A percentile compares a stretch with the other conserved stretches of the same genome.
Evolutionary conservation across 2,329 filamentous ascomycete genomes (phyloP).

Genomic region (Calonectria pseudoturangicola): DNA sequence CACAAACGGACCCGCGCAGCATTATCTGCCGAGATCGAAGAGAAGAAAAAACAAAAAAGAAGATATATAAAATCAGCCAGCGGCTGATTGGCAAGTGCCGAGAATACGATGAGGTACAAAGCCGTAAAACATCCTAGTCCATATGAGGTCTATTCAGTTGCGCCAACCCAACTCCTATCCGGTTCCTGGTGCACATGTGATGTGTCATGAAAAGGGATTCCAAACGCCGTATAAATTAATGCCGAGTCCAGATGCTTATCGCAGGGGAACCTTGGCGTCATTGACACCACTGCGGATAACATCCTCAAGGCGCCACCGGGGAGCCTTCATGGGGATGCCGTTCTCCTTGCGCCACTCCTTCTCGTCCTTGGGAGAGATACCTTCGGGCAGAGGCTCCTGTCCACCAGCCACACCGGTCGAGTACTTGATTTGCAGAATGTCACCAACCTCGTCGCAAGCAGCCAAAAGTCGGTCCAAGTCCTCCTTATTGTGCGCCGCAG

Average conservation of each 20-base stretch:
- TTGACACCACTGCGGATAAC: conserved; percentile 84
- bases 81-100: conserved; percentile 32
- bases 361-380: conserved; percentile 82
- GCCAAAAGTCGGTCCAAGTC: conserved; percentile 92
- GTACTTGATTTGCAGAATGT: conserved; percentile 95
- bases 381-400: conserved; percentile 83
- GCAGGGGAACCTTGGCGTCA: conserved; percentile 83
- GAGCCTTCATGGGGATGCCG: conserved; percentile 81
- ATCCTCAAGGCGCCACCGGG: conserved; percentile 90
- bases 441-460: conserved; percentile 94
- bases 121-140: conserved; percentile 50
- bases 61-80: conserved; percentile 34
- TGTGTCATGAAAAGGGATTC: conserved; percentile 47
- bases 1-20: conserved; percentile 29
- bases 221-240: conserved; percentile 52
- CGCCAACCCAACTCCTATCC: conserved; percentile 48
- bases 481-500: conserved; percentile 97
- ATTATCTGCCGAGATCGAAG: conserved; percentile 2
- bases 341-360: conserved; percentile 78
- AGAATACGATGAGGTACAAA: conserved; percentile 43
- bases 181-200: conserved; percentile 37
- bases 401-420: conserved; percentile 97
- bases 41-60: conserved; percentile 37
- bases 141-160: conserved; percentile 51
- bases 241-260: conserved; percentile 65